Percentiles rank a stretch among this genome's conserved stretches.
These are phyloP conservation scores for Suillus lakei DNA, from an alignment of 768 basidiomycete species.

Conservation along the genomic window DNA sequence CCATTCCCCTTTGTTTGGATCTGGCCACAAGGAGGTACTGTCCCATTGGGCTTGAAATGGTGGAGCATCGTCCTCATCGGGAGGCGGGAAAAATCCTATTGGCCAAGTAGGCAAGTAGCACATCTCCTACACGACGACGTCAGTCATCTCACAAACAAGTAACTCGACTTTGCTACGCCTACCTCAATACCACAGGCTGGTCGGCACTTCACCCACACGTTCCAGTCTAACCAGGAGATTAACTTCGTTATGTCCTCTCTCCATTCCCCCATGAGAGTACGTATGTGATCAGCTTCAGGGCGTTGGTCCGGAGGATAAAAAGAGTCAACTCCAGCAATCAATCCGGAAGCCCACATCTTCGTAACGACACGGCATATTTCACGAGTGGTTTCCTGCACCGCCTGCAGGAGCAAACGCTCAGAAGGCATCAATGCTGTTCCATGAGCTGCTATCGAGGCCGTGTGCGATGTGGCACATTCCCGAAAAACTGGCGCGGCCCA, in stretches of 20 bases:
- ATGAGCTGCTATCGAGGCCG: slow-evolving; percentile 5
- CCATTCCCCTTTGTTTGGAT: slow-evolving; percentile 18
- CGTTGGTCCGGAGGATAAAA: slow-evolving; percentile 1
- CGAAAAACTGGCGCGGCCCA: slow-evolving; percentile 18
- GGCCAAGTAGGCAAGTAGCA: slow-evolving; percentile 34
- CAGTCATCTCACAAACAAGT: background rate
- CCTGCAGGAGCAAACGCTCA: slow-evolving; percentile 16
- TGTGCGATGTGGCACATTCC: slow-evolving; percentile 16
- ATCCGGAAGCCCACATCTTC: slow-evolving; percentile 23
- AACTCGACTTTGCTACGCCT: background rate
- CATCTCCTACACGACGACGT: slow-evolving; percentile 21
- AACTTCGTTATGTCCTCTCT: slow-evolving; percentile 12
- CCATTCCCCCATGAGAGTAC: slow-evolving; percentile 15
- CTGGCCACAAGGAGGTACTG: background rate
- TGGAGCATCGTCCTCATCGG: background rate
- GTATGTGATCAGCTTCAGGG: background rate
- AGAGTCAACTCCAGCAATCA: slow-evolving; percentile 14
- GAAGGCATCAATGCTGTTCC: slow-evolving; percentile 11
- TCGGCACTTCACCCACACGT: slow-evolving; percentile 24
- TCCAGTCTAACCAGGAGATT: slow-evolving; percentile 28
- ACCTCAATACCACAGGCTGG: slow-evolving; percentile 20
- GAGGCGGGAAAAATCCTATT: slow-evolving; percentile 16
- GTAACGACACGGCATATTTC: slow-evolving; percentile 24
- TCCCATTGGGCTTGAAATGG: background rate
- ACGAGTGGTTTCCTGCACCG: slow-evolving; percentile 17